These are phyloP conservation scores for Eimeria necatrix DNA, from an alignment of 169 alveolate genomes.

Conservation along the genomic window DNA sequence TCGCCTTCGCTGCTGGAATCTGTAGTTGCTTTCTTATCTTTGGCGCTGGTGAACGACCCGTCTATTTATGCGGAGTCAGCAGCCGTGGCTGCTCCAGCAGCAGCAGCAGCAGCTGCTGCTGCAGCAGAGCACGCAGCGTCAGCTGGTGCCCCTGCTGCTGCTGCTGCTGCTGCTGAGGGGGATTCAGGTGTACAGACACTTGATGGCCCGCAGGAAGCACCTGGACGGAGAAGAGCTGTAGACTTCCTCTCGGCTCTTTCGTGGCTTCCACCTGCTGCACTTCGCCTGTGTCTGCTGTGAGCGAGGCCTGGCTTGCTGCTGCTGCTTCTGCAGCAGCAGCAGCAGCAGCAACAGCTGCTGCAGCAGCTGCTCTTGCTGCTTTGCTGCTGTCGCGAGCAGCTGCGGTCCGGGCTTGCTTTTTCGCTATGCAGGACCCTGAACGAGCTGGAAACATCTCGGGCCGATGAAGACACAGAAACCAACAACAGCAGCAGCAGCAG, in stretches of 20 bases:
- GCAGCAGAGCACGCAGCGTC: background rate
- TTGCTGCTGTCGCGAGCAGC: background rate
- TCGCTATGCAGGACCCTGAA: slow-evolving; percentile 1
- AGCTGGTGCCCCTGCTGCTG: background rate
- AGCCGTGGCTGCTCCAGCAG: slow-evolving; percentile 9
- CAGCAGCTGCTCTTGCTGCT: slow-evolving; percentile 28
- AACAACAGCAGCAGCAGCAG: slow-evolving; percentile 35
- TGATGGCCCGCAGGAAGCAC: background rate
- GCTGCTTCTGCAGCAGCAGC: slow-evolving; percentile 40
- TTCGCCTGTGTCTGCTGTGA: slow-evolving; percentile 31
- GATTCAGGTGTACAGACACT: background rate
- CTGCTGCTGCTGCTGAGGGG: background rate
- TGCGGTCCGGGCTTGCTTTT: background rate
- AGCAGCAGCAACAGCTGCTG: slow-evolving; percentile 41
- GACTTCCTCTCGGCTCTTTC: slow-evolving; percentile 35
- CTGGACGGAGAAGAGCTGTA: background rate
- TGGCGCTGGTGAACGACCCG: slow-evolving; percentile 53
- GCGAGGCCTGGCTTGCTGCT: background rate
- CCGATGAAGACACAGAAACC: background rate
- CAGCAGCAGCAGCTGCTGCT: background rate
- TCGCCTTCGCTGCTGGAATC: slow-evolving; percentile 47
- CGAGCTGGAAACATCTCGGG: slow-evolving; percentile 16
- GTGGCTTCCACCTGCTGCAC: slow-evolving; percentile 53
- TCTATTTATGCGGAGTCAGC: background rate
- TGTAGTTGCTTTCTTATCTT: slow-evolving; percentile 17